Conservation (phyloP, 768 basidiomycete genomes). For the Agaricus bisporus region DNA sequence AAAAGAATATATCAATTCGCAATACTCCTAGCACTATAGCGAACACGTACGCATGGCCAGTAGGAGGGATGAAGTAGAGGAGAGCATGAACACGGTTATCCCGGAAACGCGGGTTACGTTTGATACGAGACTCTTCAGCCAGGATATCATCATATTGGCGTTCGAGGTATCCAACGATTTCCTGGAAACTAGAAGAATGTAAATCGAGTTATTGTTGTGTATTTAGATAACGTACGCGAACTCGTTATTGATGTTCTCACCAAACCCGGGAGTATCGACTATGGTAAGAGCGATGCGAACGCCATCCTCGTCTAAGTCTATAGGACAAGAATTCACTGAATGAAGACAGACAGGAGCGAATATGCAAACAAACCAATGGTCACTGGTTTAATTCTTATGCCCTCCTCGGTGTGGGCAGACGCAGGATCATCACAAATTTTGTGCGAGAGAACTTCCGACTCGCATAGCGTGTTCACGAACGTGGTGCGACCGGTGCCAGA, state of each 20-base stretch:
- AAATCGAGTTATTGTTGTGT: too few species aligned
- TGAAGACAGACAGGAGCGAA: neutral
- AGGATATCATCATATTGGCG: constrained; percentile 99
- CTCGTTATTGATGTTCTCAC: constrained; percentile 98
- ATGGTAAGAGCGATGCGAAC: constrained; percentile 97
- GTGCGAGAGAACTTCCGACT: constrained; percentile 86
- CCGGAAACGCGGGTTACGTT: constrained; percentile 98
- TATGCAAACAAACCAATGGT: constrained; percentile 69
- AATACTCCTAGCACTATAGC: neutral
- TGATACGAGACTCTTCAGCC: constrained; percentile 97
- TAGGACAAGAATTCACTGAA: neutral
- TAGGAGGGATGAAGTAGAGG: constrained; percentile 97
- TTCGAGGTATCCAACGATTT: constrained; percentile 95
- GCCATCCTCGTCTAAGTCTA: constrained; percentile 97
- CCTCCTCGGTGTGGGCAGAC: constrained; percentile 89
- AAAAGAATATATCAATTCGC: constrained; percentile 1
- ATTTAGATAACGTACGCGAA: constrained; percentile 66
- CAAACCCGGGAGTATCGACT: constrained; percentile 98
- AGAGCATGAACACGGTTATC: constrained; percentile 97
- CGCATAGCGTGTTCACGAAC: constrained; percentile 99
- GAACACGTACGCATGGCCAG: constrained; percentile 84
- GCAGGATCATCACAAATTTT: constrained; percentile 81
- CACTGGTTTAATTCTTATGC: constrained; percentile 90
- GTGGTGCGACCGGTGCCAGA: constrained; percentile 97
- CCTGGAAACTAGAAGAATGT: constrained; percentile 67